phyloP scores from a whole-genome alignment of 2,329 filamentous ascomycete species.

The Arthrinium puccinioides region DNA sequence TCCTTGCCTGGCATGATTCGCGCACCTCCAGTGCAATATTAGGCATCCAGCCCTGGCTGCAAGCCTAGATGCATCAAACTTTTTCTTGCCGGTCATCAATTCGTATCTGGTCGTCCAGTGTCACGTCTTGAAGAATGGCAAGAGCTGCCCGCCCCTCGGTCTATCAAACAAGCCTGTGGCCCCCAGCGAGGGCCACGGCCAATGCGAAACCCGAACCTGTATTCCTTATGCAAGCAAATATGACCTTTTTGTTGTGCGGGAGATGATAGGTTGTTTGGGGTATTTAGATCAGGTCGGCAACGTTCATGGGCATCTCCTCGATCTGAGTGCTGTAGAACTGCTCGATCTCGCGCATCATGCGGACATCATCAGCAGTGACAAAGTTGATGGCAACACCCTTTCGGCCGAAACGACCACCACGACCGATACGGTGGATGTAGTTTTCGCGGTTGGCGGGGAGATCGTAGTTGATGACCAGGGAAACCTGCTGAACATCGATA shows the following conservation, averaged over 20 bases:
- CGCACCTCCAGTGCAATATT: conserved; percentile 19
- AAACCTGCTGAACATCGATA: conserved; percentile 99
- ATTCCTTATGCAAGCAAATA: conserved; percentile 8
- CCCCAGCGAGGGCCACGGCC: conserved; percentile 12
- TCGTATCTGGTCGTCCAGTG: conserved; percentile 11
- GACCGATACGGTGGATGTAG: conserved; percentile 99
- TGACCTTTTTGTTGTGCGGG: background rate
- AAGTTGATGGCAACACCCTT: conserved; percentile 99
- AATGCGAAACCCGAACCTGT: conserved; percentile 15
- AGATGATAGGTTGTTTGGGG: background rate
- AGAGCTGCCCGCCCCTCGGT: conserved; percentile 12
- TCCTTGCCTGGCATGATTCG: conserved; percentile 15
- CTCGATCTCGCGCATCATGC: conserved; percentile 99
- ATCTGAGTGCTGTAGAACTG: conserved; percentile 99
- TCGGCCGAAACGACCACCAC: conserved; percentile 98
- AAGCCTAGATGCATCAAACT: conserved; percentile 23
- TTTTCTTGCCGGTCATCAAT: conserved; percentile 16
- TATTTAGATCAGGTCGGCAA: conserved; percentile 65
- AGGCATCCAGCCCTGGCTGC: conserved; percentile 22
- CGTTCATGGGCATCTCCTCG: conserved; percentile 99
- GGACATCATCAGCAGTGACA: conserved; percentile 96
- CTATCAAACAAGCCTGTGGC: conserved; percentile 19
- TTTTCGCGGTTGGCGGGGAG: conserved; percentile 98
- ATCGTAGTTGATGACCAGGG: conserved; percentile 99
- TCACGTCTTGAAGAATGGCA: conserved; percentile 9